Percentiles rank a stretch among this genome's conserved stretches.
Conservation (phyloP, 2,329 filamentous ascomycete species). For the Acephala macrosclerotiorum region DNA sequence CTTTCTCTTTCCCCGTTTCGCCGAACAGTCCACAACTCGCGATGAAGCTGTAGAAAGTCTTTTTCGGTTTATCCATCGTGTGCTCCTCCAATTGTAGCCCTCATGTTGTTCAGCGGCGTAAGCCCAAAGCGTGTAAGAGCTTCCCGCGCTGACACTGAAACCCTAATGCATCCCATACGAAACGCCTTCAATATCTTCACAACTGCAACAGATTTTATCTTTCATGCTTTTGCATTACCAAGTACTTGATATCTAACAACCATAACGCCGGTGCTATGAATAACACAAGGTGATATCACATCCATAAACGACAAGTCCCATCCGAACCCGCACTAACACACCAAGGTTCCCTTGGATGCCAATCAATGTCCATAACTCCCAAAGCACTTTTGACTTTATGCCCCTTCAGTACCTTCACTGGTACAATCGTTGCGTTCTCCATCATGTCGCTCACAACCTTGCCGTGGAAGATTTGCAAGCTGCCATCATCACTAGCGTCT, state of each 20-base stretch:
- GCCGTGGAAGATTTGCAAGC: conserved; percentile 94
- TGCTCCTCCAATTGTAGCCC: too few relatives aligned
- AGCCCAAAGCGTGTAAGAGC: neutral
- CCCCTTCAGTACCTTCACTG: conserved; percentile 90
- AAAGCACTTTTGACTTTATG: conserved; percentile 87
- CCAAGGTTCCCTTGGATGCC: conserved; percentile 96
- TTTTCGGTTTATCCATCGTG: too few relatives aligned
- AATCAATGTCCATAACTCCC: conserved; percentile 92
- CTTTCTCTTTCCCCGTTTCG: neutral
- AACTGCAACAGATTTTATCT: neutral
- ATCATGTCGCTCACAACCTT: conserved; percentile 94
- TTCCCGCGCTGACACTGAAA: neutral
- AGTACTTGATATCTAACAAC: conserved; percentile 22
- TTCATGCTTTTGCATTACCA: conserved; percentile 20
- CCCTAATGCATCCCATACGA: neutral
- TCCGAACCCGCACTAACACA: conserved; percentile 93
- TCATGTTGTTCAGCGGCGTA: neutral
- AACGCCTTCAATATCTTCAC: neutral
- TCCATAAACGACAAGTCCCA: conserved; percentile 91
- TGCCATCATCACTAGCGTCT: conserved; percentile 93
- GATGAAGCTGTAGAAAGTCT: neutral
- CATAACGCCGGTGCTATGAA: conserved; percentile 35
- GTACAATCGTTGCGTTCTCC: conserved; percentile 96
- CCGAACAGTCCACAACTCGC: neutral
- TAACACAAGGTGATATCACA: conserved; percentile 49